These are phyloP conservation scores for Stagonosporopsis tanaceti DNA, from an alignment of 2,329 filamentous ascomycete genomes.

Conservation along the genomic window DNA sequence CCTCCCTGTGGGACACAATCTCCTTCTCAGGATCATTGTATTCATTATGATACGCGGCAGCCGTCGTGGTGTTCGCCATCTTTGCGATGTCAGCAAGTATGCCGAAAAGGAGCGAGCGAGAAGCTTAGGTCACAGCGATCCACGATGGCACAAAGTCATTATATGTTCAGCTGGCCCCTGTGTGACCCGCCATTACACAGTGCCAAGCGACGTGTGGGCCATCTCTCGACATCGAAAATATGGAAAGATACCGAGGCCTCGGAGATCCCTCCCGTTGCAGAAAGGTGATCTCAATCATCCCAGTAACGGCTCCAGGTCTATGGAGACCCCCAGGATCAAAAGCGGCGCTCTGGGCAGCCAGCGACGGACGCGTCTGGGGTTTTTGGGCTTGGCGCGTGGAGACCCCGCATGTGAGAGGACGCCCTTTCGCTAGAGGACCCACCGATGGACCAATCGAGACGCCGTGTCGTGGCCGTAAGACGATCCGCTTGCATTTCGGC, in stretches of 20 bases:
- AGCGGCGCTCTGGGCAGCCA: conserved; percentile 21
- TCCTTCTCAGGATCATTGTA: conserved; percentile 39
- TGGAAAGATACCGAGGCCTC: conserved; percentile 40
- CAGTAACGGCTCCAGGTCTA: conserved; percentile 12
- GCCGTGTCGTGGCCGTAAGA: conserved; percentile 4
- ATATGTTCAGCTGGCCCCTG: conserved; percentile 26
- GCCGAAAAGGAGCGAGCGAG: conserved; percentile 10
- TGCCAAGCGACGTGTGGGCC: conserved; percentile 23
- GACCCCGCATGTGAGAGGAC: conserved; percentile 36
- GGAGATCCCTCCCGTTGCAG: conserved; percentile 19
- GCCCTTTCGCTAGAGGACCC: conserved; percentile 18
- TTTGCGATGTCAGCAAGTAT: conserved; percentile 9
- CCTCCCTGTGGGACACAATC: conserved; percentile 30
- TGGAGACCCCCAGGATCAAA: conserved; percentile 21
- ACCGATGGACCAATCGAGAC: conserved; percentile 27
- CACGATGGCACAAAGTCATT: conserved; percentile 16
- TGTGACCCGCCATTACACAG: conserved; percentile 22
- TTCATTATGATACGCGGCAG: conserved; percentile 14
- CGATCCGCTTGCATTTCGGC: conserved; percentile 7
- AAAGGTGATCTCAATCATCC: conserved; percentile 13
- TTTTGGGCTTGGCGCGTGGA: conserved; percentile 36
- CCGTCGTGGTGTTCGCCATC: conserved; percentile 15
- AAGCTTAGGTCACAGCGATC: conserved; percentile 14
- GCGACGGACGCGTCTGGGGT: conserved; percentile 27
- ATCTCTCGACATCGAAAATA: conserved; percentile 9